Conservation (phyloP, 768 basidiomycete genomes). For the Suillus fuscotomentosus region DNA sequence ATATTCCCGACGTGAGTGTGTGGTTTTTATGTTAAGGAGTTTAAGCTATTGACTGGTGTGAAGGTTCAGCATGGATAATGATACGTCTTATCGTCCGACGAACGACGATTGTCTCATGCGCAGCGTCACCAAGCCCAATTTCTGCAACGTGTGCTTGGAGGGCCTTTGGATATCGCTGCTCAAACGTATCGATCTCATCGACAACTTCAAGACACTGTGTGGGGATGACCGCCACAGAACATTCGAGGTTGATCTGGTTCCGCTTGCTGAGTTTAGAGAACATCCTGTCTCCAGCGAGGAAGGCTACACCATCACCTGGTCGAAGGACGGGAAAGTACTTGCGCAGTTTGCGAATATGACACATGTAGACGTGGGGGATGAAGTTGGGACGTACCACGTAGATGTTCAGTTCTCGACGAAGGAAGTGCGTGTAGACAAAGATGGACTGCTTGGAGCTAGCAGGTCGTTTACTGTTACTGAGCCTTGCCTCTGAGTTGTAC, state of each 20-base stretch:
- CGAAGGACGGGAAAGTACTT: conserved; percentile 44
- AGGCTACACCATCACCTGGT: conserved; percentile 59
- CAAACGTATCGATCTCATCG: conserved; percentile 58
- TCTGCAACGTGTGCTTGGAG: conserved; percentile 74
- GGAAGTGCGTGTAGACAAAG: conserved; percentile 52
- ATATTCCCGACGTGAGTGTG: conserved; percentile 69
- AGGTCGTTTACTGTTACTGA: conserved; percentile 14
- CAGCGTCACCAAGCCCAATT: conserved; percentile 61
- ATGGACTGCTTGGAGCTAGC: conserved; percentile 28
- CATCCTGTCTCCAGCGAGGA: conserved; percentile 32
- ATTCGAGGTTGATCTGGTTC: conserved; percentile 52
- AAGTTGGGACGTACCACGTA: conserved; percentile 42
- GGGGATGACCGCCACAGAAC: conserved; percentile 19
- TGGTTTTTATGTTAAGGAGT: neutral
- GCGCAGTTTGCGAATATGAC: conserved; percentile 51
- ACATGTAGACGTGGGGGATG: conserved; percentile 37
- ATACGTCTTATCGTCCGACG: conserved; percentile 75
- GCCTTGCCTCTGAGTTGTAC: neutral
- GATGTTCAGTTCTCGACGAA: conserved; percentile 52
- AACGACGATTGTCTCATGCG: conserved; percentile 86
- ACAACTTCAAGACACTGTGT: conserved; percentile 46
- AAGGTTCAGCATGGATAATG: conserved; percentile 58
- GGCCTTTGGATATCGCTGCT: conserved; percentile 72
- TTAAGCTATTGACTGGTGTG: neutral
- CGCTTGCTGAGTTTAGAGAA: conserved; percentile 57